phyloP scores from a whole-genome alignment of 805 yeast species.

The Yamadazyma tumulicola region DNA sequence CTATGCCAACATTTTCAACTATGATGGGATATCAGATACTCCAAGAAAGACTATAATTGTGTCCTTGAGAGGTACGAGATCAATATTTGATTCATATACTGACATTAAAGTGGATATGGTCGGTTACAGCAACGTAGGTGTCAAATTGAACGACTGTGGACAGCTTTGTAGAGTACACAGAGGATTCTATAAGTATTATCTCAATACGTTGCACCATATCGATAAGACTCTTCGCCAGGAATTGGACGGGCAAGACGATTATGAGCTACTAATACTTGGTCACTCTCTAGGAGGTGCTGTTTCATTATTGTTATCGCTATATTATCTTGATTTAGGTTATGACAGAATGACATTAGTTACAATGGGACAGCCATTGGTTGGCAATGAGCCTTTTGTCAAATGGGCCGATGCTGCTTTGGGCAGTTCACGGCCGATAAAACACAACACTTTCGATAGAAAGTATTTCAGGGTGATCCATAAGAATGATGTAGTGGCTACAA shows the following conservation, averaged over 20 bases:
- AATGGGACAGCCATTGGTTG: conserved; percentile 44
- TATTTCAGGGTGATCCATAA: conserved; percentile 24
- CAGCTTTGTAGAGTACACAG: conserved; percentile 35
- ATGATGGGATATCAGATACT: conserved; percentile 6
- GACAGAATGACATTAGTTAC: conserved; percentile 31
- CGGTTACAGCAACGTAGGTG: conserved; percentile 20
- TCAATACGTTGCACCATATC: conserved; percentile 24
- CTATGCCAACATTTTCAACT: conserved; percentile 20
- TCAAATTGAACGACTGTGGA: conserved; percentile 24
- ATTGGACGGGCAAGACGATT: conserved; percentile 18
- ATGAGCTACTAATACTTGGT: conserved; percentile 24
- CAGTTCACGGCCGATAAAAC: conserved; percentile 19
- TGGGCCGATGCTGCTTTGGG: conserved; percentile 36
- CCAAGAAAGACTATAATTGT: conserved; percentile 28
- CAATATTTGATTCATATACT: conserved; percentile 35
- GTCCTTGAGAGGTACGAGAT: conserved; percentile 42
- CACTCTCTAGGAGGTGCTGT: conserved; percentile 43
- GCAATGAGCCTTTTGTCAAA: conserved; percentile 33
- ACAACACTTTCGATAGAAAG: conserved; percentile 18
- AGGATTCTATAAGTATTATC: conserved; percentile 32
- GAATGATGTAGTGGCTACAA: conserved; percentile 22
- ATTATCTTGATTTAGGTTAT: conserved; percentile 32
- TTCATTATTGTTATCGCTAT: conserved; percentile 33
- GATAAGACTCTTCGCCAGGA: conserved; percentile 21
- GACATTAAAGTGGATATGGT: conserved; percentile 38